Evolutionary conservation across 192 early-diverging fungal genomes (phyloP).

Genomic region (Funneliformis mosseae): DNA sequence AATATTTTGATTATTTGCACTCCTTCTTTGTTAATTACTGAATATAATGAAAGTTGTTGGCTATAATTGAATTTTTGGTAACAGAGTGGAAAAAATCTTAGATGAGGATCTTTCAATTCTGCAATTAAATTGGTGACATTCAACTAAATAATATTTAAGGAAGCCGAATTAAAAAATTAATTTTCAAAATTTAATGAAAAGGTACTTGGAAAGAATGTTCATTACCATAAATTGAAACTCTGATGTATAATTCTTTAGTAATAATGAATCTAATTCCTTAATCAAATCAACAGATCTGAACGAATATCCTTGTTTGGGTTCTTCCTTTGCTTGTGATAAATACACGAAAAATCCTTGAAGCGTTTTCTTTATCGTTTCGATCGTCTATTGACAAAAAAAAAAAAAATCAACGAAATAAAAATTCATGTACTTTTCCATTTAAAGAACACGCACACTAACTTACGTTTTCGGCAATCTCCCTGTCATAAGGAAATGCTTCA

Average conservation of each 20-base stretch:
- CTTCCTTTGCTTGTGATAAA: neutral
- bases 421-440: too few species aligned
- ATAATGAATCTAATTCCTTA: neutral
- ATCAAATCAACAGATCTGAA: neutral
- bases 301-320: neutral
- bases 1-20: conserved; percentile 2
- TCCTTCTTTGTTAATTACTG: neutral
- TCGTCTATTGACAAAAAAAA: neutral
- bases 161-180: too few species aligned
- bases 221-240: conserved; percentile 10
- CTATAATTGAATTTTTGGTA: neutral
- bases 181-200: too few species aligned
- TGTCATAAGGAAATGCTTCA: too few species aligned
- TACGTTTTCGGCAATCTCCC: too few species aligned
- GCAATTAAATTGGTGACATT: neutral
- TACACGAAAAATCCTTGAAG: neutral
- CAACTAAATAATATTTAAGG: too few species aligned
- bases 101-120: neutral
- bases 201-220: too few species aligned
- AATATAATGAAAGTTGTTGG: conserved; percentile 1
- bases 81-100: neutral
- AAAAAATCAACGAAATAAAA: too few species aligned
- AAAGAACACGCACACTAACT: too few species aligned
- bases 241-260: neutral
- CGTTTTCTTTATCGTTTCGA: neutral